A percentile compares a stretch with the other conserved stretches of the same genome.
phyloP scores from a whole-genome alignment of 495 filamentous ascomycete genomes.

The Xylaria cubensis region DNA sequence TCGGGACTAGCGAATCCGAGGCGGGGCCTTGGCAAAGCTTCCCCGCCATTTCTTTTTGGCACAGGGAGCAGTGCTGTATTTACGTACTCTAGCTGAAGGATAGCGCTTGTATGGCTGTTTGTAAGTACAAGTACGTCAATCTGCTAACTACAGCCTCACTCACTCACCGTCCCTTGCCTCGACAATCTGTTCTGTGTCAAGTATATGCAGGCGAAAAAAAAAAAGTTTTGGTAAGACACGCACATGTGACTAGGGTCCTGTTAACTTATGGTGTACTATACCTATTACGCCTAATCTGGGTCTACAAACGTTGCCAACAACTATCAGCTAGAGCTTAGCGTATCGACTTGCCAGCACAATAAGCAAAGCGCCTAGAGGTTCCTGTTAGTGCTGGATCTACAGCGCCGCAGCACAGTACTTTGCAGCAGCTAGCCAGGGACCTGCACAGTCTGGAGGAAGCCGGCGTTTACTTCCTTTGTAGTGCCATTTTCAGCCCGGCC shows the following conservation, averaged over 20 bases:
- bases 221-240: neutral
- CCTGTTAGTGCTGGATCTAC: neutral
- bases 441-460: neutral
- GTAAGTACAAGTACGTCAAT: neutral
- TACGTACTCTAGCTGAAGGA: neutral
- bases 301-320: neutral
- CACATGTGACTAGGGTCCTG: neutral
- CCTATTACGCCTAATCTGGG: slow-evolving; percentile 9
- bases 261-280: neutral
- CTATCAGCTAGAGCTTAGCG: slow-evolving; percentile 8
- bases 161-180: neutral
- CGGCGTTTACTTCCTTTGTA: neutral
- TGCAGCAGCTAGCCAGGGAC: neutral
- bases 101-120: neutral
- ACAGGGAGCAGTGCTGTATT: neutral
- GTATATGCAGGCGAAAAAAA: neutral
- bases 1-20: neutral
- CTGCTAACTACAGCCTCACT: slow-evolving; percentile 10
- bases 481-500: slow-evolving; percentile 18
- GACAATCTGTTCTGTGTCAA: neutral
- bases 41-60: slow-evolving; percentile 6
- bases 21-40: neutral
- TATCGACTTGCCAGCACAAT: slow-evolving; percentile 3
- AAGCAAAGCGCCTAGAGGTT: neutral
- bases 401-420: slow-evolving; percentile 4